These are phyloP conservation scores for Carex myosuroides DNA, from an alignment of 176 grass and related monocot species.

Conservation along the genomic window DNA sequence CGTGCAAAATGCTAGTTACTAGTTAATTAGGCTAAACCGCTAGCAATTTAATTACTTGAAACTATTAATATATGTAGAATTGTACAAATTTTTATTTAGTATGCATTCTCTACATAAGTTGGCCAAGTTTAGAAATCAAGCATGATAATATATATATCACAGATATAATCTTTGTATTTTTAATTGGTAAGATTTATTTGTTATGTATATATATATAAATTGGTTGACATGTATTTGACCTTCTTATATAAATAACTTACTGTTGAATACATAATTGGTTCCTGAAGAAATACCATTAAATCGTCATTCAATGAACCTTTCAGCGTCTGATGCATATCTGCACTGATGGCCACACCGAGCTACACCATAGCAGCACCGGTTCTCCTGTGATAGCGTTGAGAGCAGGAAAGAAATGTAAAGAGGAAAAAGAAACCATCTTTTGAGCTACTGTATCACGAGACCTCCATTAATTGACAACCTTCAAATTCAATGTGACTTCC, in stretches of 20 bases:
- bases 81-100: no score
- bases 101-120: no score
- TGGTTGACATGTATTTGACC: no score
- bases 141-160: no score
- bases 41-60: no score
- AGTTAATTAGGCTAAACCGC: no score
- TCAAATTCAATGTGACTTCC: background rate
- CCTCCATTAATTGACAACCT: slow-evolving; percentile 4
- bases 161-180: background rate
- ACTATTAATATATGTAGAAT: no score
- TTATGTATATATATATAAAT: no score
- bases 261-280: background rate
- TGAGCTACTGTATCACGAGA: slow-evolving; percentile 26
- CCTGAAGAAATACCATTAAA: background rate
- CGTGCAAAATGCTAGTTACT: no score
- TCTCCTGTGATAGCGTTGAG: slow-evolving; percentile 5
- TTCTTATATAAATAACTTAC: background rate
- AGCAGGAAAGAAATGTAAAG: slow-evolving; percentile 11
- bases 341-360: background rate
- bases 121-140: no score
- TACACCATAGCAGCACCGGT: background rate
- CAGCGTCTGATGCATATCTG: background rate
- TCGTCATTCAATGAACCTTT: background rate
- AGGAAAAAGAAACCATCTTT: slow-evolving; percentile 19
- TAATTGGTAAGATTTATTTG: background rate